These are phyloP conservation scores for Tricholoma terreum DNA, from an alignment of 768 basidiomycete genomes.

Conservation along the genomic window DNA sequence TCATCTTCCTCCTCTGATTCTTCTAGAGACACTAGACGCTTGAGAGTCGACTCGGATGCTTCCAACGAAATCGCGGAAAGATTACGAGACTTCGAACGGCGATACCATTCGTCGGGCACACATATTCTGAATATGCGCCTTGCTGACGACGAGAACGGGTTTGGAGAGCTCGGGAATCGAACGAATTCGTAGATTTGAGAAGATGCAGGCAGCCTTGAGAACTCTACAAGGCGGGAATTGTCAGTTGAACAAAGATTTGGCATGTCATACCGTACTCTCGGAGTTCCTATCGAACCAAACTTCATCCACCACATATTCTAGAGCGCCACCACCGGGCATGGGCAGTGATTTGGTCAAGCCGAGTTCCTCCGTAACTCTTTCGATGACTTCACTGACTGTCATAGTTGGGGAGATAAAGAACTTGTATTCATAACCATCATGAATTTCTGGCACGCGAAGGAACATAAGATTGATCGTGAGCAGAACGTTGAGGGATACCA, in stretches of 20 bases:
- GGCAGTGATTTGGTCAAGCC: slow-evolving; percentile 66
- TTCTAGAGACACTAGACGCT: slow-evolving; percentile 46
- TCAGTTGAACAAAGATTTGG: slow-evolving; percentile 5
- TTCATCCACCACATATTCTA: slow-evolving; percentile 77
- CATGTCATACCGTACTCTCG: slow-evolving; percentile 46
- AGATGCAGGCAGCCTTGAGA: slow-evolving; percentile 41
- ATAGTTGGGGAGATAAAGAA: slow-evolving; percentile 59
- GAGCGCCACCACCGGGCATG: slow-evolving; percentile 59
- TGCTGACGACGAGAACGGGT: slow-evolving; percentile 40
- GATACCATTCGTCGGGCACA: slow-evolving; percentile 80
- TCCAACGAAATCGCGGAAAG: slow-evolving; percentile 43
- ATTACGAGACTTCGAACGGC: slow-evolving; percentile 58
- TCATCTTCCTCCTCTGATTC: slow-evolving; percentile 43
- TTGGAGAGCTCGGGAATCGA: slow-evolving; percentile 35
- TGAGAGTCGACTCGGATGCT: slow-evolving; percentile 51
- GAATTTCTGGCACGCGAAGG: slow-evolving; percentile 70
- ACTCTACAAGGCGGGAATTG: slow-evolving; percentile 30
- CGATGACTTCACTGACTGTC: slow-evolving; percentile 54
- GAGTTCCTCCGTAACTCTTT: slow-evolving; percentile 54
- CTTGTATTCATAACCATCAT: slow-evolving; percentile 67
- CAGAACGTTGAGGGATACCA: slow-evolving; percentile 66
- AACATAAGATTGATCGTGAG: slow-evolving; percentile 55
- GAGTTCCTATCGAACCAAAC: slow-evolving; percentile 50
- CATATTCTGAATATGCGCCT: slow-evolving; percentile 56
- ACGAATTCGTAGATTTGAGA: slow-evolving; percentile 43